Evolutionary conservation across 768 basidiomycete genomes (phyloP).

Genomic region (Leccinum fibrillosum): DNA sequence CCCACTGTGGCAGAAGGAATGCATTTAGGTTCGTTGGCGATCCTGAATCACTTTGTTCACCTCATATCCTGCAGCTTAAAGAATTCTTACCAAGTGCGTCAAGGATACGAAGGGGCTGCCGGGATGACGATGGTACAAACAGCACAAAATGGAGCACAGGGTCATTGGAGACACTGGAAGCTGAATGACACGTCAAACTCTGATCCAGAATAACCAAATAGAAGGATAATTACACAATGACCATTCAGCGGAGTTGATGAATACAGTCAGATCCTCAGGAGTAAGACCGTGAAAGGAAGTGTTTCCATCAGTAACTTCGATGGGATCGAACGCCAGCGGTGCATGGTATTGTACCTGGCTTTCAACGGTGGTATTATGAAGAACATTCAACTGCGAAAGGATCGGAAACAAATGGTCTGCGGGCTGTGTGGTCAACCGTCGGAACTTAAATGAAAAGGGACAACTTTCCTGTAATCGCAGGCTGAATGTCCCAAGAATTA

Average conservation of each 20-base stretch:
- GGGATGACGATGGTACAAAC: constrained; percentile 74
- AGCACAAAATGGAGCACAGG: constrained; percentile 91
- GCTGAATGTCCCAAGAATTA: constrained; percentile 69
- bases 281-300: constrained; percentile 54
- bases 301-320: constrained; percentile 29
- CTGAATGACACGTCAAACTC: constrained; percentile 38
- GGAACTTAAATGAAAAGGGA: constrained; percentile 12
- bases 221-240: constrained; percentile 62
- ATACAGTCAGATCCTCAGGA: constrained; percentile 84
- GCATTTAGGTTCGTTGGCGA: constrained; percentile 49
- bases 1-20: constrained; percentile 94
- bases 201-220: background rate
- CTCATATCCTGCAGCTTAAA: constrained; percentile 2
- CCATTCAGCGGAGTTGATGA: constrained; percentile 97
- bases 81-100: constrained; percentile 44
- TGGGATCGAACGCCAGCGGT: constrained; percentile 78
- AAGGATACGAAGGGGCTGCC: constrained; percentile 68
- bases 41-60: constrained; percentile 36
- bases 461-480: constrained; percentile 59
- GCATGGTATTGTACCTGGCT: constrained; percentile 93
- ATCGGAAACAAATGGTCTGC: constrained; percentile 72
- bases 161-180: constrained; percentile 89
- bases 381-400: constrained; percentile 49
- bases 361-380: constrained; percentile 93
- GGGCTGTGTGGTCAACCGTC: constrained; percentile 12